Evolutionary conservation across 2,329 filamentous ascomycete genomes (phyloP), one percentile per base, ranked within the genome.

Genomic region (Neofusicoccum umdonicola): DNA sequence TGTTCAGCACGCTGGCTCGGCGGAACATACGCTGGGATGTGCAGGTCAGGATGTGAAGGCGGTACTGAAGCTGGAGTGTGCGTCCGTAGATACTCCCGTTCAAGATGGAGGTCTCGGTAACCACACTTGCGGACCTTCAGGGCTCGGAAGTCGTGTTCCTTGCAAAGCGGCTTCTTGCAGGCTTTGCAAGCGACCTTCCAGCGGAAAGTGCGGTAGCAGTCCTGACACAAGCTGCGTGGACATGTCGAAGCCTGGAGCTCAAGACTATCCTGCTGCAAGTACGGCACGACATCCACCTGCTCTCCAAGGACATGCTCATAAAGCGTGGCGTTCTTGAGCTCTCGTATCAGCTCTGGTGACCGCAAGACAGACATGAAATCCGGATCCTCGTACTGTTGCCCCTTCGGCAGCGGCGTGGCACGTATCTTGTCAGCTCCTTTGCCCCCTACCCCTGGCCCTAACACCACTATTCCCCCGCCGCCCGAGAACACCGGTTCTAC

Each of bases 181-280:
- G 78, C 80, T 69, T 84, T 83, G 72, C 85, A 87, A 44, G 83
- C 80, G n/a, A 87, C 80, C 69, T 85, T 86, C 85, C 85, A 87
- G 54, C 83, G 80, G 52, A 84, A 82, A n/a, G 81, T 83, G 35
- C 82, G 79, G 67, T 85, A 85, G 71, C 85, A 87, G 65, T 85
- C 83, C 60, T 84, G 80, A 70, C 85, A 87, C 17, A 87, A 71
- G 52, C 84, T 84, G 48, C 85, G 81, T 2, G 85, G 85, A 70
- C 81, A 86, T 27, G 79, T 79, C 48, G 75, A 71, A n/a, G 74
- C 73, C 62, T 79, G 77, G 15, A 79, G 70, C 15, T 80, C 71
- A 71, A 84, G 65, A 71, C 76, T 75, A 71, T 79, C 75, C 52
- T 77, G 76, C 67, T 76, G 74, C 41, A 80, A 67, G 63, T 77